Conservation (phyloP, 306 rosid species). For the Ormosia semicastrata region DNA sequence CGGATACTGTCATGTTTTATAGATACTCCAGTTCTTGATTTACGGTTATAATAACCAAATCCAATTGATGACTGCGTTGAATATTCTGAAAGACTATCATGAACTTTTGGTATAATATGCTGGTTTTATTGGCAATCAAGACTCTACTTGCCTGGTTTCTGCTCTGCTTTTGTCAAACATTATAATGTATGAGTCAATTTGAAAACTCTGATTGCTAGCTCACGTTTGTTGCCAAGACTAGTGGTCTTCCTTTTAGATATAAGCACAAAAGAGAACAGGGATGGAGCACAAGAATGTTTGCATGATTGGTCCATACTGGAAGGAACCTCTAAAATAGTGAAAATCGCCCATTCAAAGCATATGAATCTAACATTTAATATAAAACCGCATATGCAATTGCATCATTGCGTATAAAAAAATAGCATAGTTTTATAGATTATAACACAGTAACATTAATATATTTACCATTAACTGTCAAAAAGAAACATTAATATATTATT, state of each 20-base stretch:
- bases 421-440: too few relatives aligned
- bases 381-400: too few relatives aligned
- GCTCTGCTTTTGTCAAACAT: slow-evolving; percentile 12
- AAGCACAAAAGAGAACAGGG: neutral
- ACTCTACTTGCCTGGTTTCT: neutral
- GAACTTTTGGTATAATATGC: neutral
- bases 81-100: neutral
- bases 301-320: too few relatives aligned
- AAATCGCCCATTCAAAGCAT: too few relatives aligned
- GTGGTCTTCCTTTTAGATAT: neutral
- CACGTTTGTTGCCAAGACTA: neutral
- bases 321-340: too few relatives aligned
- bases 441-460: too few relatives aligned
- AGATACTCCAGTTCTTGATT: neutral
- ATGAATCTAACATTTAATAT: too few relatives aligned
- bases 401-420: too few relatives aligned
- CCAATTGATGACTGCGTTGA: slow-evolving; percentile 3
- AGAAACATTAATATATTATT: too few relatives aligned
- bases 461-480: too few relatives aligned
- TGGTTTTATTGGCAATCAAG: neutral
- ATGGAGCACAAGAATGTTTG: too few relatives aligned
- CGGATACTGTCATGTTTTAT: neutral
- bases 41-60: neutral
- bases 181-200: neutral
- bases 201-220: neutral